Evolutionary conservation across 305 asterid species (phyloP).

Genomic region (Fraxinus greggii): DNA sequence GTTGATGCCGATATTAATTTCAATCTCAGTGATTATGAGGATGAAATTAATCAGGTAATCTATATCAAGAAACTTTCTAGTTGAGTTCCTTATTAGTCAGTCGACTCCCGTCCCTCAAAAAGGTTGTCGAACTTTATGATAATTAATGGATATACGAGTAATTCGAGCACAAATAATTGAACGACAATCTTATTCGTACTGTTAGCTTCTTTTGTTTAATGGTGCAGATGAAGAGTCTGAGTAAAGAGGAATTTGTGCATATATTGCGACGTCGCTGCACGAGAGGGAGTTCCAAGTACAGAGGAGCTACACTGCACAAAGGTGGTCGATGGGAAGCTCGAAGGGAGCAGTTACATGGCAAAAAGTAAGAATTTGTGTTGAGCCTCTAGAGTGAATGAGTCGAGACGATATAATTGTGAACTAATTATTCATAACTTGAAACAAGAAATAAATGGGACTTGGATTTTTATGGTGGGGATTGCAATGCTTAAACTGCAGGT

Average conservation of each 20-base stretch:
- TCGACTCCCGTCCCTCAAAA: not conserved
- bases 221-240: constrained; percentile 2
- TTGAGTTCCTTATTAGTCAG: not conserved
- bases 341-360: constrained; percentile 85
- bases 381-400: not conserved
- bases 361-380: constrained; percentile 54
- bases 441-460: constrained; percentile 21
- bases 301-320: constrained; percentile 84
- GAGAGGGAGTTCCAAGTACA: constrained; percentile 77
- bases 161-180: not conserved
- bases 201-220: not conserved
- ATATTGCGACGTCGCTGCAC: constrained; percentile 65
- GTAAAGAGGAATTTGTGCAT: constrained; percentile 10
- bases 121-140: not conserved
- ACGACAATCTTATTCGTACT: not conserved
- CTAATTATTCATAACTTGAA: constrained; percentile 19
- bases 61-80: not conserved
- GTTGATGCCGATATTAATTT: constrained; percentile 80
- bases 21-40: constrained; percentile 61
- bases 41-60: constrained; percentile 69
- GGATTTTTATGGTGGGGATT: constrained; percentile 50
- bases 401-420: not conserved
- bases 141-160: not conserved
- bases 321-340: constrained; percentile 97
- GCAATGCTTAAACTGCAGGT: constrained; percentile 72